A percentile compares a stretch with the other conserved stretches of the same genome.
These are phyloP conservation scores for Hyaloscypha variabilis DNA, from an alignment of 495 filamentous ascomycete genomes.

Conservation along the genomic window DNA sequence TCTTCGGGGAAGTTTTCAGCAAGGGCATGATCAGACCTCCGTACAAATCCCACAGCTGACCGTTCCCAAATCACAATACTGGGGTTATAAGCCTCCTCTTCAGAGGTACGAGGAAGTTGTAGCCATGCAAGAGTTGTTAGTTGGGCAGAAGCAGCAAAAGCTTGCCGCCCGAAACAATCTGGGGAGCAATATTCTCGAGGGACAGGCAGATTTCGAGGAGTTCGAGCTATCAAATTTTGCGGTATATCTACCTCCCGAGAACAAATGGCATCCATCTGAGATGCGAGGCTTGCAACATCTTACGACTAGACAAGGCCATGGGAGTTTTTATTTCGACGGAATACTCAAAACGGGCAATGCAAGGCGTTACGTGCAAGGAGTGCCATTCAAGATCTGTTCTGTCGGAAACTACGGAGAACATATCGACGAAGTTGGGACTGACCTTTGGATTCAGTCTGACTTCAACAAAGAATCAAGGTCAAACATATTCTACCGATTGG, in stretches of 20 bases:
- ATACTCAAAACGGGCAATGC: conserved; percentile 48
- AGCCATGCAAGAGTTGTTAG: conserved; percentile 2
- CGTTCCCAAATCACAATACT: conserved; percentile 41
- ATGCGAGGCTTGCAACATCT: conserved; percentile 56
- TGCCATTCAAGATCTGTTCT: conserved; percentile 59
- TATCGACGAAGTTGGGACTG: conserved; percentile 45
- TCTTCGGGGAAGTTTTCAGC: background rate
- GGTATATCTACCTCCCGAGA: conserved; percentile 29
- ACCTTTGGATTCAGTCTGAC: conserved; percentile 65
- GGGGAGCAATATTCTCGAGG: background rate
- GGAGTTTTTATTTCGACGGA: conserved; percentile 59
- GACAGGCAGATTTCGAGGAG: conserved; percentile 11
- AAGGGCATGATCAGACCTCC: background rate
- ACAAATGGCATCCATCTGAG: conserved; percentile 40
- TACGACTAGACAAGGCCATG: conserved; percentile 31
- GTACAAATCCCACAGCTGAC: conserved; percentile 21
- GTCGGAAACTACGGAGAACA: conserved; percentile 65
- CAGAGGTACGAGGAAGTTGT: background rate
- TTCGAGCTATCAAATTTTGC: conserved; percentile 19
- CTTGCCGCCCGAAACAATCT: background rate
- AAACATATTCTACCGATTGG: conserved; percentile 64
- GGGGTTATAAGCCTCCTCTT: conserved; percentile 28
- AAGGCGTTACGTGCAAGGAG: conserved; percentile 48
- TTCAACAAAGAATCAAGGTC: conserved; percentile 32
- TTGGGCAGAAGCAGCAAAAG: background rate